Conservation (phyloP, 345 rosid species). For the Rhizophora mangle region DNA sequence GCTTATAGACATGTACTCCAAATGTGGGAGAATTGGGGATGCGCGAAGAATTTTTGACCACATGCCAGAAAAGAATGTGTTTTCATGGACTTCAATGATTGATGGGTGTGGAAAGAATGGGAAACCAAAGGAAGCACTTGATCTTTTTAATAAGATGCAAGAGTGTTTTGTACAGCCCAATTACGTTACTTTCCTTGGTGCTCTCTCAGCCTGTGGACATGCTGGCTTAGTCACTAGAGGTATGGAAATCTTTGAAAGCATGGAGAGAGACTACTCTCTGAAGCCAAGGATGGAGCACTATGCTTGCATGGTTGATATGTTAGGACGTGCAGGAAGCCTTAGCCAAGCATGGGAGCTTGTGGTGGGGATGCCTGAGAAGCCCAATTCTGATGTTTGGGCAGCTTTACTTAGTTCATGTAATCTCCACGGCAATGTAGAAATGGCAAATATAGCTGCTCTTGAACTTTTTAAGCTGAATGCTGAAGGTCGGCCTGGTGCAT, state of each 20-base stretch:
- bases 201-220: constrained; percentile 82
- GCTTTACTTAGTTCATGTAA: constrained; percentile 80
- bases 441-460: constrained; percentile 62
- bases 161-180: constrained; percentile 50
- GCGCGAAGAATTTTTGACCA: constrained; percentile 55
- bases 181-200: constrained; percentile 79
- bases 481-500: constrained; percentile 77
- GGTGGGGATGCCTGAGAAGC: constrained; percentile 58
- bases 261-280: constrained; percentile 63
- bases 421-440: constrained; percentile 57
- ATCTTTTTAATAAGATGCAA: constrained; percentile 59
- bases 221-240: constrained; percentile 75
- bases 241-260: constrained; percentile 62
- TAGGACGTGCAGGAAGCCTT: constrained; percentile 78
- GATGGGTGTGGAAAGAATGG: constrained; percentile 97
- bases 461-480: constrained; percentile 74
- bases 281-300: constrained; percentile 89
- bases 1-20: constrained; percentile 82
- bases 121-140: constrained; percentile 61
- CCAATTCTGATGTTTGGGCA: constrained; percentile 86
- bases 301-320: constrained; percentile 87
- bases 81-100: constrained; percentile 94
- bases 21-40: constrained; percentile 68
- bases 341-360: constrained; percentile 59
- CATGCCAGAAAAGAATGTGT: constrained; percentile 69